These are phyloP conservation scores for Hypoxylon sp. DNA, from an alignment of 2,329 filamentous ascomycete genomes.

Conservation along the genomic window DNA sequence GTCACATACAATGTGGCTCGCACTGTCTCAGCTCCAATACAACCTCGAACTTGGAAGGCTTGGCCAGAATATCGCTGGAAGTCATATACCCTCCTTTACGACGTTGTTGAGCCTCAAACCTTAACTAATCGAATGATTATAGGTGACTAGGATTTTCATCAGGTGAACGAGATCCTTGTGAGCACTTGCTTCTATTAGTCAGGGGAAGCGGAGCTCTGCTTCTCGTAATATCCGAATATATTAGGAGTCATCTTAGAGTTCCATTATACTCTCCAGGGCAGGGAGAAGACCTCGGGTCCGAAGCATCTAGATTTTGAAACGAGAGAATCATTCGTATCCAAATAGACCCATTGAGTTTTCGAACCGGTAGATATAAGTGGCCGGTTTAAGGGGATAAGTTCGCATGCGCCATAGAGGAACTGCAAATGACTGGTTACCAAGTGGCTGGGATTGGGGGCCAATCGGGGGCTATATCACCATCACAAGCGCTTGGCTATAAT, in stretches of 20 bases:
- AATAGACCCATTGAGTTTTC: not conserved
- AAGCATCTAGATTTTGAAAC: constrained; percentile 5
- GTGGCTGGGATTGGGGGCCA: constrained; percentile 32
- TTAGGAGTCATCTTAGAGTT: constrained; percentile 8
- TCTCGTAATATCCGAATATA: constrained; percentile 19
- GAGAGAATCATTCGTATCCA: constrained; percentile 8
- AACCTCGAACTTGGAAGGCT: constrained; percentile 2
- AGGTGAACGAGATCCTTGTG: not conserved
- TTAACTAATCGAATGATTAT: constrained; percentile 5
- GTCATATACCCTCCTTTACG: constrained; percentile 10
- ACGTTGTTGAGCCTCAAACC: constrained; percentile 28
- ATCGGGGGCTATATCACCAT: constrained; percentile 28
- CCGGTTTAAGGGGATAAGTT: not conserved
- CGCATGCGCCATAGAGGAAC: constrained; percentile 9
- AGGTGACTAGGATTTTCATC: not conserved
- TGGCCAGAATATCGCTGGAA: constrained; percentile 14
- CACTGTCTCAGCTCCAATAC: constrained; percentile 31
- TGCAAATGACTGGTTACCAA: constrained; percentile 18
- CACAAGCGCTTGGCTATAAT: constrained; percentile 23
- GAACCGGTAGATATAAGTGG: not conserved
- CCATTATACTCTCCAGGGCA: constrained; percentile 4
- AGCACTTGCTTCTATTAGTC: constrained; percentile 14
- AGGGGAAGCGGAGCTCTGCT: not conserved
- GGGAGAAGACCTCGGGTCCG: not conserved
- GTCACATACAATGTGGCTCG: constrained; percentile 15